Base-by-base conservation (phyloP, 1,284 basidiomycete genomes). In the Phellopilus nigrolimitatus region DNA sequence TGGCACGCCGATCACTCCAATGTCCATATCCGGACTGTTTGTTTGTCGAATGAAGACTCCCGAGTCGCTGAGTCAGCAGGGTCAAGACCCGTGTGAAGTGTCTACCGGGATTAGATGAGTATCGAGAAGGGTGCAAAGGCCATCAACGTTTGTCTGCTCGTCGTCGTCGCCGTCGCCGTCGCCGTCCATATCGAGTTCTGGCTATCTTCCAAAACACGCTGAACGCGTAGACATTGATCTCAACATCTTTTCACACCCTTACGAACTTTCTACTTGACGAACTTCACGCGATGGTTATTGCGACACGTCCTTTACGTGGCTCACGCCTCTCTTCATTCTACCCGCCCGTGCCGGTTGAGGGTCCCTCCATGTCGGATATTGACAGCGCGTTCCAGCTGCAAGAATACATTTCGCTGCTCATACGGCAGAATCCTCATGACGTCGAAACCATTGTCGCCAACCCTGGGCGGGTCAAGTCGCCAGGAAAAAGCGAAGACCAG, bases 321-420 rank as follows among this genome's bases (percentile, higher is more conserved):
- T 83, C 86, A 3, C 75, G 87, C 25, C 84, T 88, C 33, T 82
- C 85, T 5, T 77, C 84, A 0, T 89, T 89, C 61, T 88, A 88
- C 60, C 85, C 86, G 71, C 86, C 38, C 85, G 84, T 63, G 71
- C 62, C 4, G 68, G 86, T 27, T 13, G 54, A 55, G 30, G 49
- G 45, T 0, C 84, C 86, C 0, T 75, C 82, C 0, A 72, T 89
- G 21, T 71, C 85, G 0, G 76, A 83, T 1, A 70, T 95, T 21
- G 88, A 95, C 68, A 93, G 90, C 60, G 89, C 93, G 0, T 97
- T 97, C 65, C 92, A 95, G 66, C 76, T 97, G 2, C 93, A 97
- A 63, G 94, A 98, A 65, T 97, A 95, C 68, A 90, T 99, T 46
- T 85, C 91, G 0, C 75, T 91, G 31, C 80, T 95, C 57, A 88